Evolutionary conservation across 306 rosid species (phyloP), one percentile per base, ranked within the genome.

Genomic region (Senna siamea): DNA sequence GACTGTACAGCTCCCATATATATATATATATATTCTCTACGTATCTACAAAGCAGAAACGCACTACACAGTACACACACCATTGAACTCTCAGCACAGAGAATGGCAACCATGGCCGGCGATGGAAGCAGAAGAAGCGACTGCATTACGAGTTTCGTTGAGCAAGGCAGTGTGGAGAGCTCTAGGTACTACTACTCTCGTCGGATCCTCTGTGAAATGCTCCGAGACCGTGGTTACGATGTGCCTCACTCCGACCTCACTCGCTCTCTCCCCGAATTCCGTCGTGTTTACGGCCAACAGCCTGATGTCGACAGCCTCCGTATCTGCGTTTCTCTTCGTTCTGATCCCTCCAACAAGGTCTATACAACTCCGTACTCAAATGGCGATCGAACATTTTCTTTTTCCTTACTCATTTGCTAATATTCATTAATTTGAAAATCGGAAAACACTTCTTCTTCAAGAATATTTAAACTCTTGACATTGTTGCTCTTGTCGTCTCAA

Each of bases 121-220:
- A 43, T 2, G 28, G 40, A 38, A 26, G 30, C 30, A 28, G 2
- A 5, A 38, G 15, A 20, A 34, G 20, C 41, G 66, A 14, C 7
- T 81, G 86, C 74, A 48, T 79, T 0, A 37, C 59, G 0, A 52
- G 53, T 9, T 28, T 4, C 4, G 35, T 8, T 7, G 74, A 69
- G 4, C 10, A 11, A 8, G 65, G 78, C 35, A 52, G 41, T 73
- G n/a, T 76, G 17, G 87, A 78, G 73, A 82, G 89, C 68, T 28
- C 17, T 15, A 75, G 89, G 4, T 85, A 68, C 83, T 87, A 38
- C 59, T 19, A 58, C 28, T 65, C 67, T 9, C 80, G 83, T 11
- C 68, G 38, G 40, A 87, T 87, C 17, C 66, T 69, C 19, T 7
- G 71, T 47, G 89, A 87, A 17, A 85, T 87, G 92, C 87, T 87